A percentile compares a stretch with the other conserved stretches of the same genome.
phyloP scores from a whole-genome alignment of 768 basidiomycete species.

The Rhizopogon vinicolor region DNA sequence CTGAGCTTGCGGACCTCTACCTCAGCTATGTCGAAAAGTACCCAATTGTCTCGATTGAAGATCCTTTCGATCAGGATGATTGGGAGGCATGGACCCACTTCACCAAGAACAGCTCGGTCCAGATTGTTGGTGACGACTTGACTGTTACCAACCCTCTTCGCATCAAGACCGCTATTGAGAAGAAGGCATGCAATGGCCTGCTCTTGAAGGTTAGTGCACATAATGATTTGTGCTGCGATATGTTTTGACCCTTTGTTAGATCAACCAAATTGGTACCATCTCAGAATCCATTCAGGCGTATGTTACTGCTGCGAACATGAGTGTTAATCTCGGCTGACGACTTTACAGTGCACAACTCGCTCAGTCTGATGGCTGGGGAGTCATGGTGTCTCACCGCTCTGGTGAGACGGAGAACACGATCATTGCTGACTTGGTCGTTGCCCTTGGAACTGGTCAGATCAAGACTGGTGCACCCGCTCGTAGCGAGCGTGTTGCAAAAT shows the following conservation, averaged over 20 bases:
- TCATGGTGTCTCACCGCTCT: constrained; percentile 99
- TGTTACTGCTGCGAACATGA: constrained; percentile 27
- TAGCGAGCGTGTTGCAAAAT: constrained; percentile 95
- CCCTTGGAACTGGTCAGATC: constrained; percentile 90
- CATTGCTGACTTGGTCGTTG: constrained; percentile 94
- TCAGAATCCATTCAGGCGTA: constrained; percentile 98
- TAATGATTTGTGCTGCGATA: not conserved
- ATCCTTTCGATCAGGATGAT: constrained; percentile 99
- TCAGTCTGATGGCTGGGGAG: constrained; percentile 96
- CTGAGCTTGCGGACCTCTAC: constrained; percentile 92
- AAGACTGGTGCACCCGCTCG: constrained; percentile 98
- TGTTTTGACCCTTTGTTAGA: constrained; percentile 31
- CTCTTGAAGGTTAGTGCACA: constrained; percentile 72
- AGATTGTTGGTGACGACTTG: constrained; percentile 95
- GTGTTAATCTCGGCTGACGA: not conserved
- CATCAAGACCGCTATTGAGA: constrained; percentile 98
- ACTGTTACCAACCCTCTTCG: constrained; percentile 96
- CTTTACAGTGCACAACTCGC: constrained; percentile 80
- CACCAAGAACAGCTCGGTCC: constrained; percentile 72
- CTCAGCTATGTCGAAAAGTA: constrained; percentile 84
- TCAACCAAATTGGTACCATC: constrained; percentile 99
- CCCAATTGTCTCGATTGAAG: constrained; percentile 93
- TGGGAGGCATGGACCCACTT: constrained; percentile 98
- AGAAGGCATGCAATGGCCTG: constrained; percentile 99
- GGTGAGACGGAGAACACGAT: constrained; percentile 98